These are phyloP conservation scores for Candida buenavistaensis DNA, from an alignment of 1,139 yeast species.

Conservation along the genomic window DNA sequence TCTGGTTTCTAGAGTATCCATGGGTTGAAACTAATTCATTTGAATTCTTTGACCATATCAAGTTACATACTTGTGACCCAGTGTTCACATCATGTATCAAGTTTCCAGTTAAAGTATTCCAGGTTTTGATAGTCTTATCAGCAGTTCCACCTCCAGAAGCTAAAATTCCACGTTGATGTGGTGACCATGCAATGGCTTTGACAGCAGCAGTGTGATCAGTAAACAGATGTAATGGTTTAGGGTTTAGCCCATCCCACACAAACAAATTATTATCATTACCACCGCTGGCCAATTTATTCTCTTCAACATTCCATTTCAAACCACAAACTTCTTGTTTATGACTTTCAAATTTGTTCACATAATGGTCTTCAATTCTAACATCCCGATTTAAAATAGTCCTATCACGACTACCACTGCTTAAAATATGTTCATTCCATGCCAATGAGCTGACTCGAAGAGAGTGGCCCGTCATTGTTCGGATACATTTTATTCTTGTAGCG, in stretches of 20 bases:
- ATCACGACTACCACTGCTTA: constrained; percentile 88
- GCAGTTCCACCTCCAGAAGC: constrained; percentile 99
- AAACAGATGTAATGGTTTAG: constrained; percentile 70
- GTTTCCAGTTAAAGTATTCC: constrained; percentile 86
- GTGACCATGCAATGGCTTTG: constrained; percentile 96
- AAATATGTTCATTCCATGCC: constrained; percentile 91
- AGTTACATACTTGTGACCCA: constrained; percentile 93
- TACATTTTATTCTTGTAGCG: constrained; percentile 78
- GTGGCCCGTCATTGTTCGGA: constrained; percentile 93
- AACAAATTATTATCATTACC: constrained; percentile 87
- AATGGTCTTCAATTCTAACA: constrained; percentile 85
- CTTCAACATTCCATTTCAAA: constrained; percentile 87
- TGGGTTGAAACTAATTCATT: constrained; percentile 94
- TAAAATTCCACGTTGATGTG: constrained; percentile 89
- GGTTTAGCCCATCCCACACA: constrained; percentile 83
- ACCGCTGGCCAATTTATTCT: constrained; percentile 85
- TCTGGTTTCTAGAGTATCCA: constrained; percentile 89
- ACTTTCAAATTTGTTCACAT: constrained; percentile 63
- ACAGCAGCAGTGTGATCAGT: constrained; percentile 92
- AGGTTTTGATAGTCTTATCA: constrained; percentile 83
- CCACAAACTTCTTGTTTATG: constrained; percentile 98
- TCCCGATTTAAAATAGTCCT: constrained; percentile 84
- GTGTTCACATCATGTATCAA: constrained; percentile 80
- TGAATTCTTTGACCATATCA: constrained; percentile 90
- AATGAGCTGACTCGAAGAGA: constrained; percentile 79